Base-by-base conservation (phyloP, 2,329 filamentous ascomycete species). In the Boeremia lycopersici region DNA sequence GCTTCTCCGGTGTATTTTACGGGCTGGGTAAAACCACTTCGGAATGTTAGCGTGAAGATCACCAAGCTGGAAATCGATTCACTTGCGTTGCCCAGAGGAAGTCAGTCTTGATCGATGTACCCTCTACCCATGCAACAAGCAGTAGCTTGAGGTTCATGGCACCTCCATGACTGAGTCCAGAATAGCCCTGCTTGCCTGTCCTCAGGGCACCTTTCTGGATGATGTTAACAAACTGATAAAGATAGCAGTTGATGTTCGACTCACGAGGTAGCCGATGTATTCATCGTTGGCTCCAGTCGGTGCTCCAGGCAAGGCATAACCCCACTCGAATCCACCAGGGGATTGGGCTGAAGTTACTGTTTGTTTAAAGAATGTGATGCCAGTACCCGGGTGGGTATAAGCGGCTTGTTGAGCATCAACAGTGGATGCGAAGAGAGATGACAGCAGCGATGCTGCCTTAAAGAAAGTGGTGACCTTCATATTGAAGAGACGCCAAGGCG, bases 1-100 rank as follows among this genome's bases (percentile, higher is more conserved):
- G 87, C 86, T 59, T 84, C 78, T 49, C 88, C 88, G 0, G 79
- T 78, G 71, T 89, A 89, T 31, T 82, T 64, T 0, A 78, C 78
- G 0, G 87, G 87, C 56, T 79, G 76, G 25, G 79, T 77, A 66
- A 89, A 89, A 42, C 84, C 86, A 45, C 76, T 79, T 25, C 7
- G 10, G 5, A 23, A 0, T 7, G 39, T 72, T 34, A 71, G 64
- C 15, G 23, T 29, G n/a, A 12, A 15, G 28, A 38, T 9, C n/a
- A 25, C 9, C 13, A 15, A 23, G 2, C 19, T 23, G 19, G 19
- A 23, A 23, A 23, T n/a, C 9, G 3, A 8, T 28, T 11, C 13
- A 62, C 71, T 59, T 53, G 73, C 71, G 49, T 29, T 31, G 71
- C 69, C 26, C 48, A 73, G 12, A 63, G 61, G 47, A 76, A 75